Evolutionary conservation across 768 basidiomycete genomes (phyloP).

Genomic region (Zangia roseola): DNA sequence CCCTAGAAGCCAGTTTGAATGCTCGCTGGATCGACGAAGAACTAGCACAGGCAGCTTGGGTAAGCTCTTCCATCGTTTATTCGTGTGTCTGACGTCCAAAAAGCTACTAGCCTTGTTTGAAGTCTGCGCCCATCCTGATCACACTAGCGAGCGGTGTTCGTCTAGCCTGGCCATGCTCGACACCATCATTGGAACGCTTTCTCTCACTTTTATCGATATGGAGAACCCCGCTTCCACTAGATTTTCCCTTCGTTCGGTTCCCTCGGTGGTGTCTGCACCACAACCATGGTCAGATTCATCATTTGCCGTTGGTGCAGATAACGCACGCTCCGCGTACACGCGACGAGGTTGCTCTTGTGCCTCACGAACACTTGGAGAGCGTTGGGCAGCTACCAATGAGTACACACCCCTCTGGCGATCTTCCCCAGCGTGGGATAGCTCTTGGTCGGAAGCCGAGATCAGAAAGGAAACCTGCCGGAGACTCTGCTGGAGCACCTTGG

Average conservation of each 20-base stretch:
- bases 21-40: constrained; percentile 73
- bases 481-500: constrained; percentile 70
- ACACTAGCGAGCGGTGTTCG: constrained; percentile 50
- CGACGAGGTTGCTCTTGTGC: constrained; percentile 46
- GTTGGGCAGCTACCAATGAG: constrained; percentile 50
- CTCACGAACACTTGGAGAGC: constrained; percentile 48
- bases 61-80: constrained; percentile 31
- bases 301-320: background rate
- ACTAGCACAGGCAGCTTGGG: constrained; percentile 76
- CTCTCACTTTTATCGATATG: constrained; percentile 57
- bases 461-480: constrained; percentile 70
- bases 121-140: constrained; percentile 63
- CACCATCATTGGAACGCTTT: constrained; percentile 61
- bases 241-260: constrained; percentile 52
- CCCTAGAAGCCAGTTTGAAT: constrained; percentile 68
- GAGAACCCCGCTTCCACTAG: constrained; percentile 50
- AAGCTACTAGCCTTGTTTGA: constrained; percentile 74
- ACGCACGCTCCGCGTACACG: constrained; percentile 7
- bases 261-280: constrained; percentile 34
- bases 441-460: constrained; percentile 62
- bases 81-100: constrained; percentile 6
- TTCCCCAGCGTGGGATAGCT: constrained; percentile 61
- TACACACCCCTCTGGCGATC: constrained; percentile 61
- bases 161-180: constrained; percentile 65
- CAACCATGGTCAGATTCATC: constrained; percentile 9